Evolutionary conservation across 1,284 basidiomycete species (phyloP).

Genomic region (Thecaphora frezii): DNA sequence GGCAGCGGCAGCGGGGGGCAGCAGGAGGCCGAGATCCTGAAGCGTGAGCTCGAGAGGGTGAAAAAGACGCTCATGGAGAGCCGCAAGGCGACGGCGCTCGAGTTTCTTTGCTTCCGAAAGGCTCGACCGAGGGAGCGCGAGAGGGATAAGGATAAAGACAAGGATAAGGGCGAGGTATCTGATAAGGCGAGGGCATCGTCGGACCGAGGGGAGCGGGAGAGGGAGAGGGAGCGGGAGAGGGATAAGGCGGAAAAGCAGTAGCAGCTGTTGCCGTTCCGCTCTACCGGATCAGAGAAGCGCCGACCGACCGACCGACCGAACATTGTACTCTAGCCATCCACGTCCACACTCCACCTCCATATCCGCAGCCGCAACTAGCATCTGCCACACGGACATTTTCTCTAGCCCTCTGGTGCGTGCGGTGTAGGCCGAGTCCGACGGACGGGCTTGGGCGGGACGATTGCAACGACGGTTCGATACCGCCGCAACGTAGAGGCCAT

Average conservation of each 20-base stretch:
- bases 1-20: constrained; percentile 20
- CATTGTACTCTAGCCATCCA: too few species aligned
- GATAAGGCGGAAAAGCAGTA: background rate
- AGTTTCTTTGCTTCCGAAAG: constrained; percentile 75
- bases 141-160: constrained; percentile 2
- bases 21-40: constrained; percentile 64
- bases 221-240: background rate
- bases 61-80: constrained; percentile 85
- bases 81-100: constrained; percentile 84
- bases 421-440: too few species aligned
- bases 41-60: constrained; percentile 78
- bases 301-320: too few species aligned
- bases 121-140: constrained; percentile 3
- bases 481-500: too few species aligned
- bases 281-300: too few species aligned
- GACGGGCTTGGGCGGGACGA: too few species aligned
- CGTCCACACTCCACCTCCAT: too few species aligned
- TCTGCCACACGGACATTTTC: too few species aligned
- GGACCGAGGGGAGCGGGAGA: background rate
- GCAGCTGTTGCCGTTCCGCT: too few species aligned
- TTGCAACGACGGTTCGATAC: too few species aligned
- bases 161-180: background rate
- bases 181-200: background rate
- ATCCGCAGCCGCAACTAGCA: too few species aligned
- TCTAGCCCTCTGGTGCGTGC: too few species aligned